Conservation (phyloP, 176 grass and related monocot species). For the Saccharum officinarum region DNA sequence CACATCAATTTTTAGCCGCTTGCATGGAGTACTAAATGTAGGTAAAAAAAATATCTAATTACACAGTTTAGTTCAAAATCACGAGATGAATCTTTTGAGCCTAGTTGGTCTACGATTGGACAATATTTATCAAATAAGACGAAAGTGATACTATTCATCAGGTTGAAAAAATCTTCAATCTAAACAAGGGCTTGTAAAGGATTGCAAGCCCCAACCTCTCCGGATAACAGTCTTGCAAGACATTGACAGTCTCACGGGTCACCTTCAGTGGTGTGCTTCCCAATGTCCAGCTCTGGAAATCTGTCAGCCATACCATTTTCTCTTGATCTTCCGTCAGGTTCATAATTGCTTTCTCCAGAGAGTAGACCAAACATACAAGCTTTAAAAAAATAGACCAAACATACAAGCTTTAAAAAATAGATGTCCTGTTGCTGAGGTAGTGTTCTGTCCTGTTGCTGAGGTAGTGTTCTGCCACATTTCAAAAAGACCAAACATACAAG, state of each 20-base stretch:
- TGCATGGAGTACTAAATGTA: too few relatives aligned
- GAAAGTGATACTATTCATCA: too few relatives aligned
- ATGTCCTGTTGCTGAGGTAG: too few relatives aligned
- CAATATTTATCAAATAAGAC: too few relatives aligned
- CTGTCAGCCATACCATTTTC: constrained; percentile 87
- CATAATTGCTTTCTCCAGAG: constrained; percentile 74
- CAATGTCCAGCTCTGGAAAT: constrained; percentile 72
- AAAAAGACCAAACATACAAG: neutral
- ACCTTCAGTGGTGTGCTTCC: constrained; percentile 65
- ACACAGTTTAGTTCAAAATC: too few relatives aligned
- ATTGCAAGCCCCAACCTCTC: constrained; percentile 75
- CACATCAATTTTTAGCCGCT: too few relatives aligned
- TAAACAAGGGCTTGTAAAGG: too few relatives aligned
- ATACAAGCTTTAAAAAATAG: neutral
- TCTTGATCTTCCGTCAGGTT: constrained; percentile 58
- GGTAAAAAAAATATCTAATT: too few relatives aligned
- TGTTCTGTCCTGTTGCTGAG: too few relatives aligned
- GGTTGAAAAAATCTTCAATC: too few relatives aligned
- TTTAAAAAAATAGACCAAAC: neutral
- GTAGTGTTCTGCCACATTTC: constrained; percentile 60
- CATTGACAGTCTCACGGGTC: constrained; percentile 62
- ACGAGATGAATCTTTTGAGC: too few relatives aligned
- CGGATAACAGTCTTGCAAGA: constrained; percentile 82
- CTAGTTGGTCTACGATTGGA: too few relatives aligned
- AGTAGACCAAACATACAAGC: constrained; percentile 30